Evolutionary conservation across 2,329 filamentous ascomycete species (phyloP).

Genomic region (Diaporthe ilicicola): DNA sequence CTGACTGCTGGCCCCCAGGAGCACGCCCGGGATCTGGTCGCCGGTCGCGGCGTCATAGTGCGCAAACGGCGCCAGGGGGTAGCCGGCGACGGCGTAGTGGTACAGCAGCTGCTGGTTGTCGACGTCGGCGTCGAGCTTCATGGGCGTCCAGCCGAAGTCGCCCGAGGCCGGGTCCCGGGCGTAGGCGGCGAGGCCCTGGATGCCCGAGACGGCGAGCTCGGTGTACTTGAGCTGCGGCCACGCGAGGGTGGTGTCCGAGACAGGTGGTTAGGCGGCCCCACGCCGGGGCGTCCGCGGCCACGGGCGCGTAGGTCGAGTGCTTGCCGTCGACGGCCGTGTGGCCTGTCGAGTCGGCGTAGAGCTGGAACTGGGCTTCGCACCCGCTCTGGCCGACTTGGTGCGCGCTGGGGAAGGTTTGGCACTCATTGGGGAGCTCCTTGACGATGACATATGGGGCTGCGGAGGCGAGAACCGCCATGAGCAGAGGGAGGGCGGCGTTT

Average conservation of each 20-base stretch:
- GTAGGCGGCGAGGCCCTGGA: not conserved
- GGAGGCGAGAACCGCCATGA: constrained; percentile 12
- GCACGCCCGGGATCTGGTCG: not conserved
- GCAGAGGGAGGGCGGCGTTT: not conserved
- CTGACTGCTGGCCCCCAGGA: not conserved
- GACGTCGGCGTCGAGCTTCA: not conserved
- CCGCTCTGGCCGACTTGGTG: not conserved
- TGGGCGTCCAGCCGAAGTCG: not conserved
- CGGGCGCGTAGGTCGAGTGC: not conserved
- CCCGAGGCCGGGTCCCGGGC: not conserved
- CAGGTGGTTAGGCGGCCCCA: not conserved
- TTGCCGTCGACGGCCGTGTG: constrained; percentile 8
- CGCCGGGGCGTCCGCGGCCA: not conserved
- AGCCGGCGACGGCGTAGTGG: not conserved
- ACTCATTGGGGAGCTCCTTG: constrained; percentile 1
- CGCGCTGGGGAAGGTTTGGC: not conserved
- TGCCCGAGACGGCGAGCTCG: not conserved
- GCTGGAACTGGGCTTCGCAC: not conserved
- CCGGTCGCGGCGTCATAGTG: not conserved
- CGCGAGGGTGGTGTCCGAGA: not conserved
- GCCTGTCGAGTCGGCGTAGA: constrained; percentile 7
- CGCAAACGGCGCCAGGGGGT: not conserved
- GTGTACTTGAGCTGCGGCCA: constrained; percentile 5
- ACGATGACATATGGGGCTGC: not conserved
- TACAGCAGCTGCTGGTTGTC: constrained; percentile 9